phyloP scores from a whole-genome alignment of 495 filamentous ascomycete genomes.

The Aspergillus avenaceus region DNA sequence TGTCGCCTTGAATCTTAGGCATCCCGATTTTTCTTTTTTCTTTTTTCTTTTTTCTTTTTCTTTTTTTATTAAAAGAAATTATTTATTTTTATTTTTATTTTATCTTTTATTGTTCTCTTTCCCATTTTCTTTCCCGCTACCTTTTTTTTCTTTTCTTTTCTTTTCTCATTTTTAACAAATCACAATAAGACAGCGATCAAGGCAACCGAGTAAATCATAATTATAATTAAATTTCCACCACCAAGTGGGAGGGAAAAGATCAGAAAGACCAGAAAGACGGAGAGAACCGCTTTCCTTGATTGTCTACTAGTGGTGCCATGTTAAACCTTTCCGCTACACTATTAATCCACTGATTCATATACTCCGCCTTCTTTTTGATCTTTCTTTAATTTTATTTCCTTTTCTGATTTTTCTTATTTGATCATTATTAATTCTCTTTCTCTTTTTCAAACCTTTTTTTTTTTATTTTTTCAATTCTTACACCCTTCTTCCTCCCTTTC shows the following conservation, averaged over 20 bases:
- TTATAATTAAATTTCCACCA: no score
- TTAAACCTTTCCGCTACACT: constrained; percentile 19
- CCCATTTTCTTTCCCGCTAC: neutral
- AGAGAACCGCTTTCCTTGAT: constrained; percentile 3
- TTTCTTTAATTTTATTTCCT: neutral
- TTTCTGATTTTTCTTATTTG: neutral
- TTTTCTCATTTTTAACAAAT: neutral
- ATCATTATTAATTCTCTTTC: neutral
- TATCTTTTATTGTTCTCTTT: neutral
- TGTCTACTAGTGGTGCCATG: constrained; percentile 25
- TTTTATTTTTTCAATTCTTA: neutral
- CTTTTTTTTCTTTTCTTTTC: neutral
- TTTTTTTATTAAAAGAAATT: no score
- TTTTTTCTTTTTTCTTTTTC: neutral
- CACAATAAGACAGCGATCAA: neutral
- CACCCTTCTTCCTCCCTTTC: neutral
- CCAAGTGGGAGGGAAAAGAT: neutral
- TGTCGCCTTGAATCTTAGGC: constrained; percentile 1
- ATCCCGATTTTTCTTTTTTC: neutral
- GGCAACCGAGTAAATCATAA: no score
- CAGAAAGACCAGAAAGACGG: neutral
- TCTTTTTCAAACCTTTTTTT: constrained; percentile 1
- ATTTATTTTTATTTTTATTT: neutral
- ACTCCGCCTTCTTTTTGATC: constrained; percentile 10
- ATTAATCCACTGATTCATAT: constrained; percentile 11